Base-by-base conservation (phyloP, 257 asterid genomes). In the Solanum raphanifolium region DNA sequence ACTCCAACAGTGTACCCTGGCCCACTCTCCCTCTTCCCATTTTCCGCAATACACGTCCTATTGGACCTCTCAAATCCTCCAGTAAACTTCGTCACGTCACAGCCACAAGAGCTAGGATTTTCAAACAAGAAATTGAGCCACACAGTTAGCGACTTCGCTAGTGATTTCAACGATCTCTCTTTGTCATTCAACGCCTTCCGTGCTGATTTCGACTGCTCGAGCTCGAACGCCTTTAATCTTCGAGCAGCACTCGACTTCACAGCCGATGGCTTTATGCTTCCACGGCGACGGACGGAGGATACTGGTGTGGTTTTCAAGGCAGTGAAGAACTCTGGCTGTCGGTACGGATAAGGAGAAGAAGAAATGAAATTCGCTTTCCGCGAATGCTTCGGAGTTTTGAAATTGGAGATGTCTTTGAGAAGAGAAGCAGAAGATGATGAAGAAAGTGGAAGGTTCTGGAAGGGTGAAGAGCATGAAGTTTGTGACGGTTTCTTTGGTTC, bases 81-180 rank as follows among this genome's bases (percentile, higher is more conserved):
- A 0, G 92, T 88, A 79, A 93, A 91, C 41, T 73, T 91, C 15
- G 94, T 86, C 15, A 93, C 93, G 20, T 93, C 98, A 83, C 98
- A 94, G 66, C 99, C 99, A 36, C 98, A 97, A 29, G 98, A 94
- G 65, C 89, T 86, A 48, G 99, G 98, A 90, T 94, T 95, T 86
- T 95, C 95, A 31, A 95, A 93, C 86, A 97, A 86, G 85, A 97
- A 97, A 89, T 97, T 97, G 88, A 97, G 94, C 99, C 99, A 97
- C 55, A 96, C 98, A 0, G 96, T 90, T 31, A 97, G 95, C 13
- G 99, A 96, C 66, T 94, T 97, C 21, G 98, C 92, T 9, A 97
- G 90, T 3, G 98, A 93, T 75, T 92, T 93, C 83, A 95, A 83
- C 0, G 99, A 95, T 41, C 93, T 93, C 75, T 95, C 98, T 89